phyloP scores from a whole-genome alignment of 768 basidiomycete genomes.

The Auricularia cornea region DNA sequence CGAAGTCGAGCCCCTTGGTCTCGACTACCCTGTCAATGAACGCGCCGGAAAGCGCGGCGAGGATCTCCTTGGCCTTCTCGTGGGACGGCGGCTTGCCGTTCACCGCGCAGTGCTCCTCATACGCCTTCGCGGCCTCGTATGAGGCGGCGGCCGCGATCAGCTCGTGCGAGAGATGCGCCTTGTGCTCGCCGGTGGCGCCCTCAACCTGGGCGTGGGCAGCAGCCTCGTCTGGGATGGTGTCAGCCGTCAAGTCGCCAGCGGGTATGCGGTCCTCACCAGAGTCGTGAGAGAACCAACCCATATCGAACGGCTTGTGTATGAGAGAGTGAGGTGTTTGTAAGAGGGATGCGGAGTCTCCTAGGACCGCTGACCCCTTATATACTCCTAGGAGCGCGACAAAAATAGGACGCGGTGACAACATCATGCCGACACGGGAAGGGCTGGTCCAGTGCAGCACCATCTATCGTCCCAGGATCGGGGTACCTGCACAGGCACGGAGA shows the following conservation, averaged over 20 bases:
- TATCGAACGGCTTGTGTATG: not conserved
- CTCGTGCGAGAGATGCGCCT: constrained; percentile 56
- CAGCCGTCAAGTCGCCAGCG: not conserved
- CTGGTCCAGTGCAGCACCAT: no score
- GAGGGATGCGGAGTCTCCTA: not conserved
- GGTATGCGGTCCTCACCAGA: not conserved
- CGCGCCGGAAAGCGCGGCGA: constrained; percentile 45
- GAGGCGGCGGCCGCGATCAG: constrained; percentile 59
- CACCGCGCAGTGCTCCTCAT: constrained; percentile 40
- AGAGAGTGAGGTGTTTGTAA: not conserved
- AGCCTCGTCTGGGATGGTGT: not conserved
- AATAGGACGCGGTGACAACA: not conserved
- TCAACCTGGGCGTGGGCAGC: not conserved
- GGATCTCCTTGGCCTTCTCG: constrained; percentile 38
- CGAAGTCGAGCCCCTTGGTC: constrained; percentile 47
- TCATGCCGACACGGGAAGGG: not conserved
- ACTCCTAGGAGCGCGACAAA: not conserved
- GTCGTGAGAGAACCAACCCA: not conserved
- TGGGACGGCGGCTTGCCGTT: constrained; percentile 46
- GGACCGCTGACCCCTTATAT: not conserved
- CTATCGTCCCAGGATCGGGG: no score
- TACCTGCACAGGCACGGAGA: not conserved
- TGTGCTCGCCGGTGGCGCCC: constrained; percentile 25
- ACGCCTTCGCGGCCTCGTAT: constrained; percentile 60
- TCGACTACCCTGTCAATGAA: constrained; percentile 48